These are phyloP conservation scores for Aspergillus japonicus DNA, from an alignment of 2,329 filamentous ascomycete species.

Conservation along the genomic window DNA sequence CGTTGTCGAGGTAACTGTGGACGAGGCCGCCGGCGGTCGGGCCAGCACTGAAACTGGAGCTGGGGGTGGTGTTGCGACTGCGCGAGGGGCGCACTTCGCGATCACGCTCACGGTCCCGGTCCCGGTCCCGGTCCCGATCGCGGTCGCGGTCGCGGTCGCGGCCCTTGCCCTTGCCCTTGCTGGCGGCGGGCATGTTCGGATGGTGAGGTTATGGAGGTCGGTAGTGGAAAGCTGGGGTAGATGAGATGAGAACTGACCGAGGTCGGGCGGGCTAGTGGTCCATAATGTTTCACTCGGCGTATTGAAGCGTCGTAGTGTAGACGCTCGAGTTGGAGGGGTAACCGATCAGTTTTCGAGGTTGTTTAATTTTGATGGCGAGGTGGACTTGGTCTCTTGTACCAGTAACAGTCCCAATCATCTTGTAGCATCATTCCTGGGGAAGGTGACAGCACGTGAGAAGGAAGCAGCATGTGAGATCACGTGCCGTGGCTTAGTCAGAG, in stretches of 20 bases:
- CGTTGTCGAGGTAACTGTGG: slow-evolving; percentile 57
- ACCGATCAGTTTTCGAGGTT: no score
- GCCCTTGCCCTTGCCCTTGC: slow-evolving; percentile 54
- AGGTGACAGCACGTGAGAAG: background rate
- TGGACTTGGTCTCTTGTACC: background rate
- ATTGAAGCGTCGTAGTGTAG: background rate
- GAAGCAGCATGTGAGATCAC: slow-evolving; percentile 4
- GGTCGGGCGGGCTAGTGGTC: slow-evolving; percentile 6
- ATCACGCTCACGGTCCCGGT: background rate
- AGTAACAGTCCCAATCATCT: background rate
- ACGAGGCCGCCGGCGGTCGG: slow-evolving; percentile 36
- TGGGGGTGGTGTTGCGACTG: slow-evolving; percentile 64
- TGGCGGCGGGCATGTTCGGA: slow-evolving; percentile 43
- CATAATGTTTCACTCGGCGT: slow-evolving; percentile 5
- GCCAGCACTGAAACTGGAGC: slow-evolving; percentile 52
- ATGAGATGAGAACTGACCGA: background rate
- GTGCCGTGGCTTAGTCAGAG: background rate
- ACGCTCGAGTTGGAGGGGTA: background rate
- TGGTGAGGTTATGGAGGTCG: background rate
- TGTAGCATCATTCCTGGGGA: background rate
- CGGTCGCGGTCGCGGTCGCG: slow-evolving; percentile 24
- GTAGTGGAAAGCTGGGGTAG: background rate
- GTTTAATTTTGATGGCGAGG: background rate
- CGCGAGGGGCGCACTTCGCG: slow-evolving; percentile 52
- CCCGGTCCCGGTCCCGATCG: background rate